Base-by-base conservation (phyloP, 2,329 filamentous ascomycete species). In the Trichophyton schoenleinii region DNA sequence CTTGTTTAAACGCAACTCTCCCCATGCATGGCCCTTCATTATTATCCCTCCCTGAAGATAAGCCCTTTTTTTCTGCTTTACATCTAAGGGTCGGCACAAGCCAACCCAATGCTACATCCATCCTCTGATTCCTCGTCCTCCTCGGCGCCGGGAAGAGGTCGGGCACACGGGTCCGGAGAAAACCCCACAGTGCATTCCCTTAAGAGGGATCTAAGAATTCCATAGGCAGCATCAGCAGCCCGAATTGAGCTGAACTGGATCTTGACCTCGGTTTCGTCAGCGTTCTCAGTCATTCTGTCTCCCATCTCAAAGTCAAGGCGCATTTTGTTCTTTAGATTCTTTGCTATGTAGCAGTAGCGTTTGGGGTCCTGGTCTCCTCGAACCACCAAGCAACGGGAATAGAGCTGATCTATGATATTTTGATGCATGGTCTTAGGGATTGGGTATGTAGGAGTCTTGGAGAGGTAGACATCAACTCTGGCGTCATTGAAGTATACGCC, bases 361-460 rank as follows among this genome's bases (percentile, higher is more conserved):
- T 60, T 44, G 3, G 62, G 48, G 13, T 65, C 60, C 3, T 59
- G 53, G 9, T 63, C 36, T 18, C 64, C 59, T 2, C 60, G 64
- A 8, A 72, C 62, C 1, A 64, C 63, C 25, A 72, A n/a, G 31
- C 64, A 69, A 7, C 70, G 69, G 3, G 68, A 71, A 36, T 69
- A 63, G 8, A 68, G 67, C 31, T 66, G 48, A 0, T 67, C 46
- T 11, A 63, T 58, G 15, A 72, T 66, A 44, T 67, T 60, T 1
- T 59, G 31, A 28, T 66, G 61, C 61, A 70, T 68, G 2, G 63
- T 60, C 7, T 61, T 60, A 0, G 67, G 58, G 18, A 71, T 70
- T 4, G 70, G 70, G 38, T 70, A 72, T 3, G 70, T 72, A 0
- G 70, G 68, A 5, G 70, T 72, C 48, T 66, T 62, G 15, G 69